A percentile compares a stretch with the other conserved stretches of the same genome.
phyloP scores from a whole-genome alignment of 345 rosid species.

The Reutealis trisperma region DNA sequence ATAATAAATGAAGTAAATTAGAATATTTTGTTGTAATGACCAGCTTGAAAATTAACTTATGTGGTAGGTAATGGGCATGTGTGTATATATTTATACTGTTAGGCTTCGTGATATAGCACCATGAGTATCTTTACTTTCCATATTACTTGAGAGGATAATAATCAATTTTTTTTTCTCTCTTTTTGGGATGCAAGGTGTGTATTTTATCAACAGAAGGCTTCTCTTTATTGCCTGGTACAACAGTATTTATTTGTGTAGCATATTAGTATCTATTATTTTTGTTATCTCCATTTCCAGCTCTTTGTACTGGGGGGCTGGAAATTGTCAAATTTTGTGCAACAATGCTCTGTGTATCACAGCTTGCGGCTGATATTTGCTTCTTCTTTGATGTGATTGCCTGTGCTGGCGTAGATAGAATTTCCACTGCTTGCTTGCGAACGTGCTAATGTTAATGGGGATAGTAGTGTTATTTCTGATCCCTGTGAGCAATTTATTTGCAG shows the following conservation, averaged over 20 bases:
- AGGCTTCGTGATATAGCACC: too few relatives aligned
- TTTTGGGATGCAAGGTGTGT: too few relatives aligned
- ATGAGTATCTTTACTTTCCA: too few relatives aligned
- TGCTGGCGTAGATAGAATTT: neutral
- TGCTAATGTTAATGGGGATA: neutral
- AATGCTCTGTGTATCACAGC: neutral
- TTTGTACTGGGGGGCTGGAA: too few relatives aligned
- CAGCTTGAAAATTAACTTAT: neutral
- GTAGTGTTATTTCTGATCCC: constrained; percentile 4
- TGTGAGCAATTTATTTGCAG: constrained; percentile 35
- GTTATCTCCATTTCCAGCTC: neutral
- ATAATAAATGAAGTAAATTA: neutral
- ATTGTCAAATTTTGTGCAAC: neutral
- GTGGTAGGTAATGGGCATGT: neutral
- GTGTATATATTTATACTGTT: neutral
- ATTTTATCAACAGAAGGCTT: too few relatives aligned
- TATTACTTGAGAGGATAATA: too few relatives aligned
- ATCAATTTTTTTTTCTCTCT: too few relatives aligned
- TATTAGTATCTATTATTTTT: too few relatives aligned
- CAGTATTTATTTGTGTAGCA: too few relatives aligned
- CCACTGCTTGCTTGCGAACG: neutral
- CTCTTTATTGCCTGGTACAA: too few relatives aligned
- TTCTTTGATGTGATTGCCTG: neutral
- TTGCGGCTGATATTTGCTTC: neutral
- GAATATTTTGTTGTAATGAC: neutral